Evolutionary conservation across 345 rosid species (phyloP).

Genomic region (Salix brachista): DNA sequence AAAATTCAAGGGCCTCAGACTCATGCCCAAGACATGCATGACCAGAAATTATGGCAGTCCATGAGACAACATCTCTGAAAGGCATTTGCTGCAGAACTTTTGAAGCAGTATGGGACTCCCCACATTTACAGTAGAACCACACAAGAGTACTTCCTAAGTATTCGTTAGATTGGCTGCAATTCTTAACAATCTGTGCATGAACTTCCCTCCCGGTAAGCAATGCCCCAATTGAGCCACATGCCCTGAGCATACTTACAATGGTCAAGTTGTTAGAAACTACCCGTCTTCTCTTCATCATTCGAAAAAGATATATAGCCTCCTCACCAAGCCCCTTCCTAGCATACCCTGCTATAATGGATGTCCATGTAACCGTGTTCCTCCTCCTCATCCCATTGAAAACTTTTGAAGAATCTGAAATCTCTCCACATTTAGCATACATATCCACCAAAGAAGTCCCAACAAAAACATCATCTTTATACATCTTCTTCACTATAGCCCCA

Average conservation of each 20-base stretch:
- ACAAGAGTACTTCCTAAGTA: slow-evolving; percentile 70
- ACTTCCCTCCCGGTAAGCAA: slow-evolving; percentile 59
- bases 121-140: slow-evolving; percentile 82
- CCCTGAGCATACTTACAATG: slow-evolving; percentile 69
- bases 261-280: slow-evolving; percentile 61
- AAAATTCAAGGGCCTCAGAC: slow-evolving; percentile 61
- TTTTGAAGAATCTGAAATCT: slow-evolving; percentile 55
- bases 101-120: slow-evolving; percentile 53
- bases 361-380: slow-evolving; percentile 81
- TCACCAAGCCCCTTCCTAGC: slow-evolving; percentile 74
- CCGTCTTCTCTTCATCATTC: slow-evolving; percentile 65
- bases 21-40: slow-evolving; percentile 68
- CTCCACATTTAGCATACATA: slow-evolving; percentile 86
- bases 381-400: slow-evolving; percentile 62
- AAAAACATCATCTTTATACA: slow-evolving; percentile 58
- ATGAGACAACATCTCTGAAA: slow-evolving; percentile 72
- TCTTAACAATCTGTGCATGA: slow-evolving; percentile 70
- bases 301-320: slow-evolving; percentile 67
- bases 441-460: slow-evolving; percentile 71
- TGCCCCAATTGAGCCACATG: slow-evolving; percentile 67
- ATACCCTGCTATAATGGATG: slow-evolving; percentile 83
- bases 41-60: slow-evolving; percentile 94
- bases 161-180: slow-evolving; percentile 42
- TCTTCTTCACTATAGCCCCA: slow-evolving; percentile 54
- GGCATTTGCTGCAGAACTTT: slow-evolving; percentile 71